Evolutionary conservation across 2,329 filamentous ascomycete genomes (phyloP).

Genomic region (Arthrobotrys iridis): DNA sequence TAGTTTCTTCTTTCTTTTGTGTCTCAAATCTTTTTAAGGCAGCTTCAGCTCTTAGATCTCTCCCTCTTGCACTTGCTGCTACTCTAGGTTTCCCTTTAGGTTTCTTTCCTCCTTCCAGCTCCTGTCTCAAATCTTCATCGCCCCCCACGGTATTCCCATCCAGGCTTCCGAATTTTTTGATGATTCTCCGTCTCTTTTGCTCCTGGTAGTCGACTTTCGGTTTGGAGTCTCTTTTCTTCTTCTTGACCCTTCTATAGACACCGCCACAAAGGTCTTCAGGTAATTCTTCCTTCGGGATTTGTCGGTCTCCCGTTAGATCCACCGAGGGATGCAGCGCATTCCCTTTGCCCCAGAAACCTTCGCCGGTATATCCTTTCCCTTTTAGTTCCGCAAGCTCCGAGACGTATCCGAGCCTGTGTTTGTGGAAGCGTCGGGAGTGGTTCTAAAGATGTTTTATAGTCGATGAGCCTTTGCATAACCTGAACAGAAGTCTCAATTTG

Average conservation of each 20-base stretch:
- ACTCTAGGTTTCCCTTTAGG: constrained; percentile 68
- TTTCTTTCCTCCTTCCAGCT: constrained; percentile 73
- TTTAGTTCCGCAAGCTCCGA: constrained; percentile 76
- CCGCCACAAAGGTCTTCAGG: constrained; percentile 83
- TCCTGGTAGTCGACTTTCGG: constrained; percentile 73
- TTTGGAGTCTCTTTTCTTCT: constrained; percentile 67
- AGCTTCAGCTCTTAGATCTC: constrained; percentile 79
- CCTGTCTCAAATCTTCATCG: constrained; percentile 72
- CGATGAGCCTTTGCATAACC: background rate
- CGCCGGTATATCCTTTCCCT: constrained; percentile 76
- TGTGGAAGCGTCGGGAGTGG: constrained; percentile 83
- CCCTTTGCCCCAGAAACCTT: constrained; percentile 84
- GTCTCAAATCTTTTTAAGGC: constrained; percentile 77
- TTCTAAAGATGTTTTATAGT: constrained; percentile 66
- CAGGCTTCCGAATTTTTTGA: constrained; percentile 76
- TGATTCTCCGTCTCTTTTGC: constrained; percentile 75
- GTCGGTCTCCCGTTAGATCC: constrained; percentile 54
- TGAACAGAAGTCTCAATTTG: background rate
- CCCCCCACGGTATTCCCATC: constrained; percentile 76
- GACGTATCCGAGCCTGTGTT: constrained; percentile 77
- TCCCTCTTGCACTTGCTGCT: constrained; percentile 76
- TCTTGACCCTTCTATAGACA: constrained; percentile 72
- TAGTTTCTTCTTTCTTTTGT: constrained; percentile 63
- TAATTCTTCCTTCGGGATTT: constrained; percentile 68
- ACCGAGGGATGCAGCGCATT: constrained; percentile 53